A percentile compares a stretch with the other conserved stretches of the same genome.
These are phyloP conservation scores for Brasenia schreberi DNA, from an alignment of 164 flowering plant species.

Conservation along the genomic window DNA sequence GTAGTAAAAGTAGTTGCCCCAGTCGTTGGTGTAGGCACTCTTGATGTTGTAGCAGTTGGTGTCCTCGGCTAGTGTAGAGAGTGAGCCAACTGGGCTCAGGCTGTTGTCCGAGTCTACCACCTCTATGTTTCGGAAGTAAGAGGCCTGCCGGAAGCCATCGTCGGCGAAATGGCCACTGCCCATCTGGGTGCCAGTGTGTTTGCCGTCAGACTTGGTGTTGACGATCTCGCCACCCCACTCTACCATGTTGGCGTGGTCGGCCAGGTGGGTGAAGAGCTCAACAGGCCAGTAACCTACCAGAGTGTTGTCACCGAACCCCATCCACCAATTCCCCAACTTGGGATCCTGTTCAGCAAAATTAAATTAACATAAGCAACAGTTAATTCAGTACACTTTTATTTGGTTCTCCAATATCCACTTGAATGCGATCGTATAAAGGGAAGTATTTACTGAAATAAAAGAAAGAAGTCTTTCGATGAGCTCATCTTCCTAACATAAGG, in stretches of 20 bases:
- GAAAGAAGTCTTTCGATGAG: no score
- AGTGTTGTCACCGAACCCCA: constrained; percentile 52
- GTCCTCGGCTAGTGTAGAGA: constrained; percentile 75
- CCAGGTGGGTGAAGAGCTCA: constrained; percentile 56
- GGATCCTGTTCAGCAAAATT: constrained; percentile 37
- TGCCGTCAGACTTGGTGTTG: constrained; percentile 37
- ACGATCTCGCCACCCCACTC: constrained; percentile 90
- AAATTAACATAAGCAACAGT: neutral
- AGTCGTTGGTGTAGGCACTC: constrained; percentile 54
- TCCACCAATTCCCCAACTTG: constrained; percentile 71
- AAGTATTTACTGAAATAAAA: no score
- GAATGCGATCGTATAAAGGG: no score
- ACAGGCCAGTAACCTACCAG: constrained; percentile 76
- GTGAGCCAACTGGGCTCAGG: constrained; percentile 41
- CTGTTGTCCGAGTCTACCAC: constrained; percentile 85
- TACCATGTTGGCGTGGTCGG: constrained; percentile 61
- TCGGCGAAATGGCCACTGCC: constrained; percentile 76
- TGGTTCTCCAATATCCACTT: no score
- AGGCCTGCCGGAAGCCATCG: constrained; percentile 67
- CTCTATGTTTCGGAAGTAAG: constrained; percentile 86
- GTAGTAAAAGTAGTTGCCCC: constrained; percentile 90
- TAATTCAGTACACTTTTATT: neutral
- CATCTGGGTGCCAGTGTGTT: constrained; percentile 69
- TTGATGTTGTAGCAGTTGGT: constrained; percentile 78
- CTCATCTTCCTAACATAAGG: no score